Evolutionary conservation across 495 filamentous ascomycete genomes (phyloP).

Genomic region (Friedmanniomyces simplex): DNA sequence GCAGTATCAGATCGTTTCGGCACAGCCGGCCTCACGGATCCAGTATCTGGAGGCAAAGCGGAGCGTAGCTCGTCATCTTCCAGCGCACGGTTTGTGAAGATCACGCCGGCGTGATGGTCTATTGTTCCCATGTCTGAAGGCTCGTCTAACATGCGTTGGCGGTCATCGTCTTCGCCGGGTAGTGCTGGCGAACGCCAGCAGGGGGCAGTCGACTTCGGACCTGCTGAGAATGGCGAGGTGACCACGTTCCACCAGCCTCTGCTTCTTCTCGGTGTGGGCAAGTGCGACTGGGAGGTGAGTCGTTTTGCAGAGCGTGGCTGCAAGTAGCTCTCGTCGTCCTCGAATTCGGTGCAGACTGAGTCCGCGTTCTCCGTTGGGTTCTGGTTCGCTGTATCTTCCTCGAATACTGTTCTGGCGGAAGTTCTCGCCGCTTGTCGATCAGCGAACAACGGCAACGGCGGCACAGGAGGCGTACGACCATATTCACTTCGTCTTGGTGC

Average conservation of each 20-base stretch:
- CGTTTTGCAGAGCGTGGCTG: slow-evolving; percentile 3
- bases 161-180: slow-evolving; percentile 6
- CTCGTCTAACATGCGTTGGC: slow-evolving; percentile 2
- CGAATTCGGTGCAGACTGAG: slow-evolving; percentile 47
- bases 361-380: slow-evolving; percentile 5
- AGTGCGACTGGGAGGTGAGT: not conserved
- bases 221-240: slow-evolving; percentile 54
- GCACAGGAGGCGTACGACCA: slow-evolving; percentile 48
- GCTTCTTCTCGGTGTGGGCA: slow-evolving; percentile 48
- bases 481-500: slow-evolving; percentile 21
- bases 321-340: slow-evolving; percentile 30
- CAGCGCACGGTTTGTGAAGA: slow-evolving; percentile 2
- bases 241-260: slow-evolving; percentile 85
- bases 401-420: slow-evolving; percentile 21
- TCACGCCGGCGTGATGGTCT: not conserved
- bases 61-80: slow-evolving; percentile 12
- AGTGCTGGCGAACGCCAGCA: slow-evolving; percentile 11
- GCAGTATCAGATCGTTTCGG: slow-evolving; percentile 15
- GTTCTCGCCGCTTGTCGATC: not conserved
- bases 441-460: slow-evolving; percentile 45
- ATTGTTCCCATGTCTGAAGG: not conserved
- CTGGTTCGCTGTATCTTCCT: slow-evolving; percentile 11
- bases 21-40: not conserved
- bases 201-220: not conserved
- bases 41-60: slow-evolving; percentile 21